Base-by-base conservation (phyloP, 306 rosid species). In the Lotus japonicus region DNA sequence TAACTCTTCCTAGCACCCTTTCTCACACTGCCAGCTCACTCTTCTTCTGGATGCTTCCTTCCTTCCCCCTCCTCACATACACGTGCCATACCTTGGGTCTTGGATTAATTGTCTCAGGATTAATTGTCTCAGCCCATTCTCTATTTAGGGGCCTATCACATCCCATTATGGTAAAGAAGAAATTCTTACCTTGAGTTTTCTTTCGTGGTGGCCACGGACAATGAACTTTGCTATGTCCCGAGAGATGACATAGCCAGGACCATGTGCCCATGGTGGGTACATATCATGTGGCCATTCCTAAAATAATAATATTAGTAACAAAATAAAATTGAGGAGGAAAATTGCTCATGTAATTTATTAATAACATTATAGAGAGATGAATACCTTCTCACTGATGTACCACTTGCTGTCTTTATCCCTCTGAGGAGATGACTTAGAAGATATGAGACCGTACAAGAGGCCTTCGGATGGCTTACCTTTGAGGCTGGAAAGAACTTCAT, bases 251-350 rank as follows among this genome's bases (percentile, higher is more conserved):
- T 92, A 92, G 43, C 98, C 98, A 5, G 98, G 98, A 71, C 97
- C 98, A 65, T 92, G 98, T 5, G 98, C 98, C 98, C 98, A 92
- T 14, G 92, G 95, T 8, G 98, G 98, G 82, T 86, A 92, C 5
- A 75, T 58, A 49, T 73, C 88, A 75, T 87, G 84, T 5, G 95
- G 88, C 98, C 98, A 92, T 82, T 92, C 96, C 98, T 92, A 39
- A 57, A 66, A 58, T 5, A 58, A 58, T 18, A 74, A 8, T 33
- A 68, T 31, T 51, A 61, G 36, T 43, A 31, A 57, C 11, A 70
- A 49, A 69, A 21, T 49, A 21, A 48, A 68, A 26, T 46, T 60
- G 48, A 31, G 28, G 71, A 19, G 56, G 23, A 55, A 48, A 66
- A 14, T 31, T 43, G 60, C 7, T 14, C 48, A 14, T 18, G 39